Evolutionary conservation across 257 asterid species (phyloP).

Genomic region (Buddleja alternifolia): DNA sequence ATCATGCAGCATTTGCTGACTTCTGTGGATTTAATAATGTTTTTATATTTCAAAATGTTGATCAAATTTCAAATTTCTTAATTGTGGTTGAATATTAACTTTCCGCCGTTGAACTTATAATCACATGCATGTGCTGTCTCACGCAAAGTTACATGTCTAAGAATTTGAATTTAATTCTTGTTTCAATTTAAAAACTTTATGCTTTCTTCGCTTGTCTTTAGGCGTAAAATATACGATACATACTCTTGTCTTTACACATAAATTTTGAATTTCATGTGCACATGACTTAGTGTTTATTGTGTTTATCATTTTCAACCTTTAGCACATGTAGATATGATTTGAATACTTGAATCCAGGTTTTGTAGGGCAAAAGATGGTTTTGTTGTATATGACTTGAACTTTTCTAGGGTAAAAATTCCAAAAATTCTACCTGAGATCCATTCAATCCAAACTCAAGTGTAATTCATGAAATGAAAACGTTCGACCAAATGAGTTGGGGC

Average conservation of each 20-base stretch:
- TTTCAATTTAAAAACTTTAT: too few relatives aligned
- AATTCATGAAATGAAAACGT: too few relatives aligned
- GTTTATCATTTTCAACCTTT: not conserved
- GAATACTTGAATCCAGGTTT: conserved; percentile 2
- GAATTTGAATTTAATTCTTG: too few relatives aligned
- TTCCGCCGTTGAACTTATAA: conserved; percentile 21
- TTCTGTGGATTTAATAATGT: not conserved
- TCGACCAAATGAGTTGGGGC: too few relatives aligned
- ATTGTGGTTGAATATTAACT: not conserved
- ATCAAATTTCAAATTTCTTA: not conserved
- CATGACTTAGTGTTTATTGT: conserved; percentile 24
- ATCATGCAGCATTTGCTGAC: conserved; percentile 27
- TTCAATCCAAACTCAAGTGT: too few relatives aligned
- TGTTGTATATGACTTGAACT: not conserved
- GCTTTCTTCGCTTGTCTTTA: conserved; percentile 11
- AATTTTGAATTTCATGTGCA: not conserved
- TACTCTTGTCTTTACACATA: not conserved
- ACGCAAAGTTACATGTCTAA: not conserved
- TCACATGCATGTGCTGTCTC: conserved; percentile 33
- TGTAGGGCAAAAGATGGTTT: conserved; percentile 12
- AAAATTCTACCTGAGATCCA: too few relatives aligned
- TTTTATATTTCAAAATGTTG: not conserved
- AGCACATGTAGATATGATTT: conserved; percentile 29
- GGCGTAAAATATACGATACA: conserved; percentile 7
- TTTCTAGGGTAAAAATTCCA: too few relatives aligned